phyloP scores from a whole-genome alignment of 1,284 basidiomycete genomes.

The Testicularia cyperi region DNA sequence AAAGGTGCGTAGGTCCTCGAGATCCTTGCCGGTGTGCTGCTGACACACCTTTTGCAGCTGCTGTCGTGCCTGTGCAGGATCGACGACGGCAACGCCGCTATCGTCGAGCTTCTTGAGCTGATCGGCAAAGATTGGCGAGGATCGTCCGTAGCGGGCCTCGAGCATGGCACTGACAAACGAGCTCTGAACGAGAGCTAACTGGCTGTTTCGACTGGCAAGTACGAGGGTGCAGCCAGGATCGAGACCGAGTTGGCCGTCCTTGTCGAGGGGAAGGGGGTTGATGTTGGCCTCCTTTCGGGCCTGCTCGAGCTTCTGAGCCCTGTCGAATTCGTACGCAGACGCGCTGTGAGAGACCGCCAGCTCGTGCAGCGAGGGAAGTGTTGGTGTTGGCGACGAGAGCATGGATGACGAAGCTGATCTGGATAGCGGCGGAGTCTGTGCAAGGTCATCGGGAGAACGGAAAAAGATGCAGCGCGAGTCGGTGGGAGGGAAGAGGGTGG shows the following conservation, averaged over 20 bases:
- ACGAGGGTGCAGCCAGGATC: constrained; percentile 49
- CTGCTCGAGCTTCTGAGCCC: constrained; percentile 34
- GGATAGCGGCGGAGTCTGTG: constrained; percentile 47
- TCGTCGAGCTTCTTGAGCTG: constrained; percentile 13
- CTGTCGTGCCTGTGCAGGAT: neutral
- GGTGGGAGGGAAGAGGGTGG: constrained; percentile 49
- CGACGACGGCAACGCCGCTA: neutral
- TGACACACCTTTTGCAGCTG: constrained; percentile 18
- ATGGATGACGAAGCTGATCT: constrained; percentile 25
- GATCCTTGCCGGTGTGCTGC: constrained; percentile 18
- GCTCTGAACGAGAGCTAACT: constrained; percentile 52
- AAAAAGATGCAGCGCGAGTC: constrained; percentile 56
- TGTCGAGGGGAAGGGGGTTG: constrained; percentile 42
- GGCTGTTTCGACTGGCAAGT: constrained; percentile 50
- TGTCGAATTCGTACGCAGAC: constrained; percentile 28
- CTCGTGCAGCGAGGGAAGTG: constrained; percentile 29
- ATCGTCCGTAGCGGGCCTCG: constrained; percentile 42
- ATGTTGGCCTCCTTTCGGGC: constrained; percentile 45
- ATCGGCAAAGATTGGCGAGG: constrained; percentile 42
- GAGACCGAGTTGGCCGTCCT: constrained; percentile 27
- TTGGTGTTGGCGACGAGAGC: constrained; percentile 12
- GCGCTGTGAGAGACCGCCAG: constrained; percentile 29
- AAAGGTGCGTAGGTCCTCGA: constrained; percentile 13
- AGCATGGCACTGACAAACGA: constrained; percentile 54
- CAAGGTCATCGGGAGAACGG: constrained; percentile 50